These are phyloP conservation scores for Blastocystis sp. DNA, from an alignment of 352 stramenopile genomes.

Conservation along the genomic window DNA sequence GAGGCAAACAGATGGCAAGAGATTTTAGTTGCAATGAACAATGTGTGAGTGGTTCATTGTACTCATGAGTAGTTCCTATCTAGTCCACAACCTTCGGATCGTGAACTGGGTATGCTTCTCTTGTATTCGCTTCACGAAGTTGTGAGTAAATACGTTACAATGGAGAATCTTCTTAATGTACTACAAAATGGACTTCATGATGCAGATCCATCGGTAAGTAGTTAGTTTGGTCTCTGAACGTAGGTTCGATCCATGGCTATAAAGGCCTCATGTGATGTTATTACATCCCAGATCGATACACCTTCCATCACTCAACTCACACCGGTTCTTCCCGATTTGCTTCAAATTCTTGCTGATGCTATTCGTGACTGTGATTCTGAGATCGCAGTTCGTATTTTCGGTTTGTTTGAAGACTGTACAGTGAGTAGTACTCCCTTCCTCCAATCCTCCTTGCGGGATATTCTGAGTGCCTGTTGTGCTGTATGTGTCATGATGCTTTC, in stretches of 20 bases:
- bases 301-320: neutral
- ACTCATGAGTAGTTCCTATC: neutral
- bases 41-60: neutral
- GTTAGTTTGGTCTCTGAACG: neutral
- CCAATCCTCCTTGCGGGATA: neutral
- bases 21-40: neutral
- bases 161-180: constrained; percentile 4
- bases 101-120: constrained; percentile 33
- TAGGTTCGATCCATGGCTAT: constrained; percentile 39
- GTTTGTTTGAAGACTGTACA: constrained; percentile 36
- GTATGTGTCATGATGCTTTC: neutral
- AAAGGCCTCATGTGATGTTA: constrained; percentile 29
- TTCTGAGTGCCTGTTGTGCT: constrained; percentile 1
- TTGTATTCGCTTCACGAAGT: constrained; percentile 49
- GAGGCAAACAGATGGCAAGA: neutral
- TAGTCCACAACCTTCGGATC: neutral
- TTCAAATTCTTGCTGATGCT: neutral
- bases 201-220: neutral
- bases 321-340: neutral
- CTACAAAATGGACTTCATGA: constrained; percentile 26
- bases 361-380: neutral
- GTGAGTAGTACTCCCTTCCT: neutral
- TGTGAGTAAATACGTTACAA: constrained; percentile 31
- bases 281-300: constrained; percentile 18
- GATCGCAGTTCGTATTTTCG: constrained; percentile 16